Percentiles rank a stretch among this genome's conserved stretches.
These are phyloP conservation scores for Daucus carota DNA, from an alignment of 129 eudicot genomes.

Conservation along the genomic window DH1_v3.0 NC_030384.2:36663001-36663500, in stretches of 20 bases:
- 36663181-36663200: slow-evolving; percentile 83
- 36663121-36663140: slow-evolving; percentile 98
- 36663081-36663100: neutral
- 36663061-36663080: neutral
- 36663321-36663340: slow-evolving; percentile 28
- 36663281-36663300: slow-evolving; percentile 3
- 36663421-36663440: neutral
- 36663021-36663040: neutral
- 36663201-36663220: slow-evolving; percentile 52
- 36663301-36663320: slow-evolving; percentile 30
- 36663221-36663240: neutral
- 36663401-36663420: neutral
- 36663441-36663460: neutral
- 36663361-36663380: slow-evolving; percentile 30
- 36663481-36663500: neutral
- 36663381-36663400: slow-evolving; percentile 22
- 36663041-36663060: neutral
- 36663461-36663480: neutral
- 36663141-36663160: slow-evolving; percentile 97
- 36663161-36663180: slow-evolving; percentile 88
- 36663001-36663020: neutral
- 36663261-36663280: neutral
- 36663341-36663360: slow-evolving; percentile 27
- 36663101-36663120: slow-evolving; percentile 97
- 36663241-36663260: neutral